Evolutionary conservation across 352 stramenopile genomes (phyloP), one percentile per base, ranked within the genome.

Genomic region (Phytopythium oedochilum): DNA sequence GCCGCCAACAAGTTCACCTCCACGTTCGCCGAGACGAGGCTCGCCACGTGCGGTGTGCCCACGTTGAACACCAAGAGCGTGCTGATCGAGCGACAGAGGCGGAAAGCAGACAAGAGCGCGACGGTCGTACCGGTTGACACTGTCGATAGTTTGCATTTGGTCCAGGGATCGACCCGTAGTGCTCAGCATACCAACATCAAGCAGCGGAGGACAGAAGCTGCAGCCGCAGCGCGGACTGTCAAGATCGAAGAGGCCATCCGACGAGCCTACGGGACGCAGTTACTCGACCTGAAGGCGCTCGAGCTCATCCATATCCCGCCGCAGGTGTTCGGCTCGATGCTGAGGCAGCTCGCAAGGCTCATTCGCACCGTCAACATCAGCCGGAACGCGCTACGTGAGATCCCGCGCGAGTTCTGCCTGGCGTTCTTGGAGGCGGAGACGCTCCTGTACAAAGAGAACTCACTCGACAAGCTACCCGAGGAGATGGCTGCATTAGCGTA

Each of bases 51-150:
- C 18, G 79, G 79, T 10, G 38, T 63, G n/a, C 78, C 78, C 14
- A 90, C 78, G 5, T 55, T 92, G 32, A 92, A 92, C 50, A 78
- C 67, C 0, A 74, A 88, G 60, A 66, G 60, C 42, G 71, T 90
- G 14, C 55, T 71, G 22, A 83, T 90, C 38, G 63, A 71, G 34
- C 63, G 80, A 2, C 70, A 86, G 39, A 69, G 76, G 1, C 63
- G 63, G 2, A 53, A 66, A 39, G 53, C 59, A 3, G 48, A 52
- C 15, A 70, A 60, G 29, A n/a, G 38, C 2, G 60, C 53, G 42
- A 31, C 38, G 1, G 62, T 69, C 12, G 54, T 31, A 5, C 14
- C 49, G 31, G 49, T 38, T 1, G 35, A 53, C 45, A 3, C 28
- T 5, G 31, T 28, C 10, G 12, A 44, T 18, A n/a, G n/a, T n/a